Evolutionary conservation across 2,329 filamentous ascomycete genomes (phyloP), one percentile per base, ranked within the genome.

Genomic region (Hymenoscyphus infarciens): DNA sequence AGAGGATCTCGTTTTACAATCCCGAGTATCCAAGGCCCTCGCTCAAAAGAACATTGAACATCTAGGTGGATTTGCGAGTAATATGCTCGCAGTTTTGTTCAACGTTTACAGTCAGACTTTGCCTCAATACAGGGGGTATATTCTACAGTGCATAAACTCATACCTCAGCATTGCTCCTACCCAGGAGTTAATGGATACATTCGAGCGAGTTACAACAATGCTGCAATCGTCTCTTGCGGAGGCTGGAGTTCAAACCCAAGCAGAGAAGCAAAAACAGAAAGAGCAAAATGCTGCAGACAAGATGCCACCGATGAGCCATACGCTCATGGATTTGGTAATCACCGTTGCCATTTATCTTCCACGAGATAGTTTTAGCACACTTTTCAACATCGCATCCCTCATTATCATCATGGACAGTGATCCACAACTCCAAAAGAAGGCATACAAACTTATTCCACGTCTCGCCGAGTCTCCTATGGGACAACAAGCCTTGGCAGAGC

Each of bases 51-150:
- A 97, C 73, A 78, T 98, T 45, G 80, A 86, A n/a, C 88, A 96
- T 74, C 81, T 99, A 13, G 87, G 91, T 16, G 80, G 80, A 0
- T 93, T 95, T 73, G 84, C 94, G 1, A 89, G 89, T 64, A 98
- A 98, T 71, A 84, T 99, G 77, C 85, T 99, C 52, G 93, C 95
- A 6, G 94, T 98, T 0, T 80, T 99, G n/a, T 98, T 99, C 82
- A 99, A 99, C 74, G 94, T 99, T 54, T 99, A 99, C 79, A 97
- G 91, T 67, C 91, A 97, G 76, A 99, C 95, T 0, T 82, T 99
- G 29, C 94, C 95, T 2, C 92, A 97, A 73, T 95, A 91, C 72
- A 85, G 95, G 69, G 93, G 92, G 0, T 92, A 91, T 22, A 95
- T 99, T 60, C 81, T 99, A 38, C 91, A 94, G 74, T 97, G 93